phyloP scores from a whole-genome alignment of 2,329 filamentous ascomycete genomes.

The Colletotrichum falcatum region DNA sequence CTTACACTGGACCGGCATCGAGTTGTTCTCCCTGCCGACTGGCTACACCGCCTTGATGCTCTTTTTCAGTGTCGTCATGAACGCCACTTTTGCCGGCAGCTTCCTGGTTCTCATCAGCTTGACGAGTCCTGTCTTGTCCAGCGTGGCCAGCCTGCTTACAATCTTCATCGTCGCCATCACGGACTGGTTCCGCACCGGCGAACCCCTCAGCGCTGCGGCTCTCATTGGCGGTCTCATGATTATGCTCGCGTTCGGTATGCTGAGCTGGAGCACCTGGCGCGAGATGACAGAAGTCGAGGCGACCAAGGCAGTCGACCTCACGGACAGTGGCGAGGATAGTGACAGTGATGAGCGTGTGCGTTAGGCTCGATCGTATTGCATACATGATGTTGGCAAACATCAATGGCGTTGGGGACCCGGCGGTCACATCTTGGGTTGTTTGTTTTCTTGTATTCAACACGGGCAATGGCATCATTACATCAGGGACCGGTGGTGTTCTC shows the following conservation, averaged over 20 bases:
- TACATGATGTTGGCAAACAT: slow-evolving; percentile 27
- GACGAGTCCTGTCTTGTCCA: slow-evolving; percentile 91
- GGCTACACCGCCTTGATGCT: slow-evolving; percentile 85
- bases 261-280: slow-evolving; percentile 91
- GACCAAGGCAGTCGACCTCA: slow-evolving; percentile 64
- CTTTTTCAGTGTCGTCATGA: slow-evolving; percentile 82
- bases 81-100: slow-evolving; percentile 91
- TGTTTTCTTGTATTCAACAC: slow-evolving; percentile 21
- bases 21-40: slow-evolving; percentile 84
- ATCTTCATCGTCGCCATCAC: slow-evolving; percentile 96
- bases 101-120: slow-evolving; percentile 94
- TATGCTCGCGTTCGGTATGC: slow-evolving; percentile 84
- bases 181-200: slow-evolving; percentile 87
- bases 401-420: slow-evolving; percentile 30
- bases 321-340: slow-evolving; percentile 58
- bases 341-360: slow-evolving; percentile 56
- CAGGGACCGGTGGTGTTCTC: slow-evolving; percentile 2
- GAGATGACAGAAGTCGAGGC: slow-evolving; percentile 90
- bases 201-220: slow-evolving; percentile 79
- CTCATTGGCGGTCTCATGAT: slow-evolving; percentile 88
- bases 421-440: slow-evolving; percentile 8
- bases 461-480: slow-evolving; percentile 26
- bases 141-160: slow-evolving; percentile 91
- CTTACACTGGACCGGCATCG: slow-evolving; percentile 81
- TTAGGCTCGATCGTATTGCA: slow-evolving; percentile 26